Base-by-base conservation (phyloP, 345 rosid species). In the Heritiera littoralis region DNA sequence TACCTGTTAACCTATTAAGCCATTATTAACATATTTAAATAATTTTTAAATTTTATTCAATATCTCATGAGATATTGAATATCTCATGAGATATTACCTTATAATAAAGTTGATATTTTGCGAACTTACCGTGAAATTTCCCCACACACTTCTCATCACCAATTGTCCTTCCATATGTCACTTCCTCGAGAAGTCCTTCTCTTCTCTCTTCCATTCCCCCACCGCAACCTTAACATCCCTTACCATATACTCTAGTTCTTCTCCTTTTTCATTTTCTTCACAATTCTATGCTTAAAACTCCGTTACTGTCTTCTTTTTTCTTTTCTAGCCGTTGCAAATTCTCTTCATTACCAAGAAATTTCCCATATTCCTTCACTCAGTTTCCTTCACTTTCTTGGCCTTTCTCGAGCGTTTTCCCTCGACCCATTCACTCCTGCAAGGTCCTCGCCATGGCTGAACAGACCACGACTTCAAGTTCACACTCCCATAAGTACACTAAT, bases 401-500 rank as follows among this genome's bases (percentile, higher is more conserved):
- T 82, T 64, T 68, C 46, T 52, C 83, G 1, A 17, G 75, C 77
- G 64, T 81, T 80, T 81, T 73, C 78, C 78, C 63, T 70, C 83
- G 77, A 83, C 81, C 84, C 77, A 41, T 86, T 86, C 83, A 67
- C 60, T 68, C 84, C 64, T 73, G 59, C 60, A 83, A 77, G 81
- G 80, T 86, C 72, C 55, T 89, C 3, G 87, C 90, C 73, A 89
- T 89, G 92, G 85, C 90, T 61, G 83, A 76, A 40, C 76, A 68
- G 59, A 45, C 82, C 45, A 61, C 84, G 0, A 43, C 86, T 40
- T 86, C 89, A 85, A 41, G 28, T 15, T 74, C 85, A 3, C 72
- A 81, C 58, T 75, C 95, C 76, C 90, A 77, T 76, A 81, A 78
- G 70, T 73, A 85, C 79, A 87, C 89, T 7, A 93, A 91, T 72